A percentile compares a stretch with the other conserved stretches of the same genome.
Conservation (phyloP, 108 stramenopile species). For the Skeletonema grethae region DNA sequence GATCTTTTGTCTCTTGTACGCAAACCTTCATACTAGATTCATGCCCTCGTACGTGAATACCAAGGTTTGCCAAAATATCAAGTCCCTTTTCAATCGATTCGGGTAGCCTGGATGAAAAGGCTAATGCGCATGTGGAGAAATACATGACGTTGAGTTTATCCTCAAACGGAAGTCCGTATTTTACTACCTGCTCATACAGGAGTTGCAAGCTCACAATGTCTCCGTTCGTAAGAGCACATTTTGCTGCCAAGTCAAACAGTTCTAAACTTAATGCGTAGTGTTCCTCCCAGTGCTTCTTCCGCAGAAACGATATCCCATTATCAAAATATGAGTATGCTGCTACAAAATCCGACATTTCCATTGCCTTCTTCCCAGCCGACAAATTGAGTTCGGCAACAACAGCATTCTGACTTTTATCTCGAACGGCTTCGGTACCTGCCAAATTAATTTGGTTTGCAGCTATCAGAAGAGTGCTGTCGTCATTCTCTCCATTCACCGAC, state of each 20-base stretch:
- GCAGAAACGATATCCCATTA: background rate
- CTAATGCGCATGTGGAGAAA: background rate
- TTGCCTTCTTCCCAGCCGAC: conserved; percentile 33
- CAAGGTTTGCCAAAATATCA: conserved; percentile 4
- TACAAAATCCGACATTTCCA: conserved; percentile 21
- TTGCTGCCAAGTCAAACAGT: background rate
- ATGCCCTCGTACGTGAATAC: background rate
- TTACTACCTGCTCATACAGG: background rate
- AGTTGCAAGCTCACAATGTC: conserved; percentile 5
- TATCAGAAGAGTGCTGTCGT: conserved; percentile 21
- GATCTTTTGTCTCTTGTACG: background rate
- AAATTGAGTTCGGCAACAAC: conserved; percentile 19
- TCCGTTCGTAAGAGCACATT: conserved; percentile 9
- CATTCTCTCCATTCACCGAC: background rate
- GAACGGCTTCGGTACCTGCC: conserved; percentile 15
- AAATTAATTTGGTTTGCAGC: conserved; percentile 26
- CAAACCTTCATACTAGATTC: background rate
- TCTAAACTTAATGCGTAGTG: background rate
- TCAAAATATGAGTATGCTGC: background rate
- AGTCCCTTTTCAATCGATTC: background rate
- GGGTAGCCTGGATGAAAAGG: background rate
- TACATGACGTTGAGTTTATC: conserved; percentile 11
- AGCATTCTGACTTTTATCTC: background rate
- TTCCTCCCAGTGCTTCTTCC: background rate
- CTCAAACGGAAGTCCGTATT: background rate